Conservation (phyloP, 129 eudicot genomes). For the Lactuca sativa region DNA sequence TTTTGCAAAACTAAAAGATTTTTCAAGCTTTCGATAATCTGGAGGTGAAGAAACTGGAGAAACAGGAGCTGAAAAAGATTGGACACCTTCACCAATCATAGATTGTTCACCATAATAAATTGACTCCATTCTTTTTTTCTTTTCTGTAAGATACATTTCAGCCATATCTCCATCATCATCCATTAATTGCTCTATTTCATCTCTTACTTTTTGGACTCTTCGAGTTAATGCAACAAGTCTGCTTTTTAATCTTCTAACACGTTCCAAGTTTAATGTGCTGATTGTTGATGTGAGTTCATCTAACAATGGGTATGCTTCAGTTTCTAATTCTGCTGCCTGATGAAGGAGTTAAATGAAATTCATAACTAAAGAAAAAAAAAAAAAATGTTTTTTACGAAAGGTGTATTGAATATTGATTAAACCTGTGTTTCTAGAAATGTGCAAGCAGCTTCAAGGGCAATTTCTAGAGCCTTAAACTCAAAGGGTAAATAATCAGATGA, state of each 20-base stretch:
- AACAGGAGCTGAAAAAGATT: constrained; percentile 78
- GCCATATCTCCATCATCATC: constrained; percentile 99
- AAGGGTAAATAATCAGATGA: constrained; percentile 91
- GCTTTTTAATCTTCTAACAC: constrained; percentile 91
- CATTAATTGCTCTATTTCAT: constrained; percentile 95
- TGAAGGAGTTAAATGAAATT: constrained; percentile 2
- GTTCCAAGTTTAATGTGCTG: constrained; percentile 85
- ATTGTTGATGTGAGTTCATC: constrained; percentile 93
- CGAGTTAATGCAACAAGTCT: constrained; percentile 89
- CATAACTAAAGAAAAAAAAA: neutral
- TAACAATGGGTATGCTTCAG: constrained; percentile 91
- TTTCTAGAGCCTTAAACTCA: constrained; percentile 93
- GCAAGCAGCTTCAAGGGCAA: constrained; percentile 95
- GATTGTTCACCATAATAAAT: constrained; percentile 71
- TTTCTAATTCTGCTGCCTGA: constrained; percentile 89
- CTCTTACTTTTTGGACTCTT: constrained; percentile 93
- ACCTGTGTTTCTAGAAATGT: constrained; percentile 96
- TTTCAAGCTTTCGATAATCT: constrained; percentile 65
- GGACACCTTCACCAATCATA: constrained; percentile 55
- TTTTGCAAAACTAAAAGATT: constrained; percentile 67
- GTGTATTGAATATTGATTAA: neutral
- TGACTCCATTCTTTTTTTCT: constrained; percentile 66
- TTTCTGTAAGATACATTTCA: constrained; percentile 92
- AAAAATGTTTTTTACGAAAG: neutral
- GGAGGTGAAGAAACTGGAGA: constrained; percentile 93